A percentile compares a stretch with the other conserved stretches of the same genome.
Evolutionary conservation across 768 basidiomycete genomes (phyloP).

Genomic region (Leccinum truebloodii): DNA sequence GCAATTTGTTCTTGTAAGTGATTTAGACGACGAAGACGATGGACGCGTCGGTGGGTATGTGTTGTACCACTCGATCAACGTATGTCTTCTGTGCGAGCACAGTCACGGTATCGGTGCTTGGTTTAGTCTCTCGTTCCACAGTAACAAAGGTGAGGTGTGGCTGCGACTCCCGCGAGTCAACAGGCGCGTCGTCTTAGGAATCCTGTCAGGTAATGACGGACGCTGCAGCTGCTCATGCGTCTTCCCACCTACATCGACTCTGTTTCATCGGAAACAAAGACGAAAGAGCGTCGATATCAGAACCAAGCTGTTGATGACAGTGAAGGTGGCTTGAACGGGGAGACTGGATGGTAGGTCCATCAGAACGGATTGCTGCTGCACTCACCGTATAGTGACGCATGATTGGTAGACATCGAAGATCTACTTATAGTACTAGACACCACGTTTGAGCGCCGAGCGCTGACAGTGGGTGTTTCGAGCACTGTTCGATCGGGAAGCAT

Average conservation of each 20-base stretch:
- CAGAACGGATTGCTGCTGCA: not conserved
- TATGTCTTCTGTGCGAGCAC: too few species aligned
- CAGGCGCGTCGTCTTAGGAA: too few species aligned
- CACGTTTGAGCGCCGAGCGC: not conserved
- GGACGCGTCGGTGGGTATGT: too few species aligned
- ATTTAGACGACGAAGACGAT: too few species aligned
- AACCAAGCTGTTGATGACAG: not conserved
- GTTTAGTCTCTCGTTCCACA: too few species aligned
- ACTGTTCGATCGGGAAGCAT: not conserved
- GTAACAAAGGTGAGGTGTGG: too few species aligned
- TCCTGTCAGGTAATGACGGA: not conserved
- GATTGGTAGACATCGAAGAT: not conserved
- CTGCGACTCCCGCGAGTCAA: too few species aligned
- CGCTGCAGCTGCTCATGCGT: not conserved
- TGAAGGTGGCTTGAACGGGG: not conserved
- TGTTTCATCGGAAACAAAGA: not conserved
- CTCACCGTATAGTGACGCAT: not conserved
- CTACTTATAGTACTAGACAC: not conserved
- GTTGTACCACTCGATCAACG: too few species aligned
- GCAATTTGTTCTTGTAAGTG: too few species aligned
- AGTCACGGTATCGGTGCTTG: too few species aligned
- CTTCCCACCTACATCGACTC: not conserved
- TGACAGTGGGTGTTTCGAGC: not conserved
- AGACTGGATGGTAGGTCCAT: not conserved
- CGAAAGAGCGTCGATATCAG: not conserved